phyloP scores from a whole-genome alignment of 495 filamentous ascomycete genomes.

The Talaromyces nanjingensis region DNA sequence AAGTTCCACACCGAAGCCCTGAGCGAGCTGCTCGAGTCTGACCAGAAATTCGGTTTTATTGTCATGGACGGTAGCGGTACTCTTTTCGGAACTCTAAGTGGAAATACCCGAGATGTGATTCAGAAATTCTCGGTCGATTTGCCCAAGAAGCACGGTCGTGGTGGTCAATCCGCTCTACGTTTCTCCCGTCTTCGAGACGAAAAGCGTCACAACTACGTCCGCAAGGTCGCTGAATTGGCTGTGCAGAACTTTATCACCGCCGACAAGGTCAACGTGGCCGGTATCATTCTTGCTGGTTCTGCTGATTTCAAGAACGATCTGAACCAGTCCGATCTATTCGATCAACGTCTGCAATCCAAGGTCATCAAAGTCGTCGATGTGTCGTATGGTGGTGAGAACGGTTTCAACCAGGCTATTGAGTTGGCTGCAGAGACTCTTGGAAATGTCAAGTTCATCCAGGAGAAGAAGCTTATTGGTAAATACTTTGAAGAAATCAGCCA shows the following conservation, averaged over 20 bases:
- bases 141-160: constrained; percentile 99
- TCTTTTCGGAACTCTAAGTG: constrained; percentile 91
- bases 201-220: constrained; percentile 99
- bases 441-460: constrained; percentile 99
- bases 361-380: constrained; percentile 99
- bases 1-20: constrained; percentile 98
- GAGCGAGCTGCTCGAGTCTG: constrained; percentile 91
- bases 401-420: constrained; percentile 99
- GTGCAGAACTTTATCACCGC: constrained; percentile 97
- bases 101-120: constrained; percentile 93
- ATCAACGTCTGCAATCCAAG: constrained; percentile 80
- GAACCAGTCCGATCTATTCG: constrained; percentile 96
- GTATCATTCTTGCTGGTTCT: constrained; percentile 89
- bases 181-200: constrained; percentile 99
- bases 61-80: constrained; percentile 99
- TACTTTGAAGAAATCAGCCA: constrained; percentile 99
- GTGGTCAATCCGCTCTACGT: constrained; percentile 97
- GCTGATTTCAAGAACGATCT: constrained; percentile 99
- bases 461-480: constrained; percentile 97
- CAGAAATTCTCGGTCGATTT: constrained; percentile 97
- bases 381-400: constrained; percentile 97
- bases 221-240: constrained; percentile 94
- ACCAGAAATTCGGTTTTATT: constrained; percentile 99
- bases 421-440: constrained; percentile 89
- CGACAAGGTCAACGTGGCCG: constrained; percentile 96